Conservation (phyloP, 1,284 basidiomycete species). For the Ceratobasidium sp. region DNA sequence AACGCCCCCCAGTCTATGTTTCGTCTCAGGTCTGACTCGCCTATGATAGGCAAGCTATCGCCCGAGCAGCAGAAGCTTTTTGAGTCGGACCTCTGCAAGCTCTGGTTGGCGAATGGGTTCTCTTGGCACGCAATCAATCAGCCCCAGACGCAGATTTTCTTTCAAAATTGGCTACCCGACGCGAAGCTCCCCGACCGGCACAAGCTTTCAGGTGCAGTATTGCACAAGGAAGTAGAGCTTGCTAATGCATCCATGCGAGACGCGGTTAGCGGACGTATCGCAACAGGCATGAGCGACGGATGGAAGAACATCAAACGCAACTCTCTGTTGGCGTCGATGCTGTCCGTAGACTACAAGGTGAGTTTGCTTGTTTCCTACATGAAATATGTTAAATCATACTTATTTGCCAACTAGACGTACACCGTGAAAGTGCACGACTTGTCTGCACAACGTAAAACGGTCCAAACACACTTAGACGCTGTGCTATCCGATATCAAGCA, state of each 20-base stretch:
- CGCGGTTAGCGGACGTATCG: conserved; percentile 5
- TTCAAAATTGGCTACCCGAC: neutral
- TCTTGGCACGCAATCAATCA: too few species aligned
- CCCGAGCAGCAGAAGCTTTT: neutral
- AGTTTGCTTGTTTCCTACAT: neutral
- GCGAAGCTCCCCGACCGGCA: neutral
- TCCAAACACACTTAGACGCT: conserved; percentile 54
- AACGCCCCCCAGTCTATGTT: neutral
- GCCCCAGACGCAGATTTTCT: too few species aligned
- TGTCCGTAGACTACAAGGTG: conserved; percentile 10
- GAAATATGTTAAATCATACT: too few species aligned
- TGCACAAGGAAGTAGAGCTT: neutral
- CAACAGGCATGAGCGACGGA: conserved; percentile 38
- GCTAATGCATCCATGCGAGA: neutral
- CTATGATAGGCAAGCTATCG: neutral
- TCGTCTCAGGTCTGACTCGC: neutral
- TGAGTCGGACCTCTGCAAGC: conserved; percentile 1
- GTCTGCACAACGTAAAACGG: conserved; percentile 55
- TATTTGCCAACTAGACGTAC: too few species aligned
- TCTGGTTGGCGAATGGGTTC: too few species aligned
- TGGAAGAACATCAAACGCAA: conserved; percentile 40
- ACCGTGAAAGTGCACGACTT: conserved; percentile 50
- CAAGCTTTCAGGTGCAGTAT: neutral
- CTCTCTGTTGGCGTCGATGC: conserved; percentile 31
- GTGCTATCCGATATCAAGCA: conserved; percentile 51